Base-by-base conservation (phyloP, 257 asterid genomes). In the Scutellaria minor region DNA sequence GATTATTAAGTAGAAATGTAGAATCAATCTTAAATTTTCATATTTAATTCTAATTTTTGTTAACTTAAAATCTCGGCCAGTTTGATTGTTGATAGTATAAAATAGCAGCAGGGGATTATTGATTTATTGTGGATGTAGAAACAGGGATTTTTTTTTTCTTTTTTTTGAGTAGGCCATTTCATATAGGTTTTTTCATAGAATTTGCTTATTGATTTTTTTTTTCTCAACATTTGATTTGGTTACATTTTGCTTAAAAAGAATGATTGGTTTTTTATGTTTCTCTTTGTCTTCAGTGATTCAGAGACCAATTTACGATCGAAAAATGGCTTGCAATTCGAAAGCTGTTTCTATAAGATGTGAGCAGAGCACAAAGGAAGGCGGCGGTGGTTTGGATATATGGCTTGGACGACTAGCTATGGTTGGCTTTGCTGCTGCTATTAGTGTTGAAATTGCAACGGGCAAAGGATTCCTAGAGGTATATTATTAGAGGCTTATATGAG, bases 321-420 rank as follows among this genome's bases (percentile, higher is more conserved):
- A 70, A 42, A 56, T 77, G 11, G 71, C 59, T 47, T 52, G 59
- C 52, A 78, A 56, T 61, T 74, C 89, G 15, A 77, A 67, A 64
- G 70, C 82, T 45, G 51, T 83, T 39, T 74, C 88, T 31, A 68
- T 93, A 66, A 83, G 87, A 82, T 91, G 97, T 41, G 96, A 87
- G 80, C 98, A 86, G 90, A 85, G 85, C 76, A 73, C 84, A 48
- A 83, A 92, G 53, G 91, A 76, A 1, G 88, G 90, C 35, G 68
- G 62, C 27, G 67, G 65, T 66, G 81, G 90, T 65, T 57, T 94
- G 73, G 96, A 94, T 42, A 81, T 91, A 64, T 94, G 99, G 97
- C 86, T 88, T 39, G 99, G 98, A 41, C 85, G 96, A 46, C 57
- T 90, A 1, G 97, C 98, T 15, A 94, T 94, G 98, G 42, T 85